A percentile compares a stretch with the other conserved stretches of the same genome.
Conservation (phyloP, 495 filamentous ascomycete genomes). For the Trichocladium uniseriatum region DNA sequence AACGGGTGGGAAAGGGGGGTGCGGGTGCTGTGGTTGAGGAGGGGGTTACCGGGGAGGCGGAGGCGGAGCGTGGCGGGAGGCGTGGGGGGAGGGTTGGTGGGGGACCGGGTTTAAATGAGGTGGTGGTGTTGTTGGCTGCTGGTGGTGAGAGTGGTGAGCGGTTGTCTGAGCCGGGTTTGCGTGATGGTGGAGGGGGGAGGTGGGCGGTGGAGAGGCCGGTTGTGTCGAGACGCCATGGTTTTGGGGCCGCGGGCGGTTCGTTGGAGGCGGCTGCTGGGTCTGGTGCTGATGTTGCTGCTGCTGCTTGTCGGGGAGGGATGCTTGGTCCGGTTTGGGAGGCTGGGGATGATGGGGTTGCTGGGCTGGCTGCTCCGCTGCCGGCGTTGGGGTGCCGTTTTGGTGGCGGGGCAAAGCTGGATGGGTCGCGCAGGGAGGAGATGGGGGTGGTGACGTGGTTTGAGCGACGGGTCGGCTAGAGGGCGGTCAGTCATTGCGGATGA, state of each 20-base stretch:
- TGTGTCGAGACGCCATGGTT: constrained; percentile 59
- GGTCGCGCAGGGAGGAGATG: constrained; percentile 71
- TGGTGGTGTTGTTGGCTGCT: constrained; percentile 11
- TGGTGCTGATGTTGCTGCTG: too few species aligned
- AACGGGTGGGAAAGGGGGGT: too few species aligned
- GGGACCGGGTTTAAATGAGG: too few species aligned
- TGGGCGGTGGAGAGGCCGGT: constrained; percentile 59
- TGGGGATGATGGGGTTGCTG: neutral
- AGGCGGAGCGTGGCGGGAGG: constrained; percentile 40
- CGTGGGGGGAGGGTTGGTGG: constrained; percentile 70
- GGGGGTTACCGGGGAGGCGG: constrained; percentile 31
- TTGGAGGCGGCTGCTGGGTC: too few species aligned
- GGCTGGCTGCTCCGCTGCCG: neutral
- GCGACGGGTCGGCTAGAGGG: constrained; percentile 28
- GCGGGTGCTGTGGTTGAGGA: neutral
- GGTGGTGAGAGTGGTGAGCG: constrained; percentile 19
- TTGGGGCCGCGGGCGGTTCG: constrained; percentile 44
- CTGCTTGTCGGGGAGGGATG: constrained; percentile 21
- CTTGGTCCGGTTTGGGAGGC: constrained; percentile 6
- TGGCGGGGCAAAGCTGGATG: constrained; percentile 73
- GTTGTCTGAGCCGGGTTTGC: constrained; percentile 40
- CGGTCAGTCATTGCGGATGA: too few species aligned
- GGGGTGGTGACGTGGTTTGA: constrained; percentile 50
- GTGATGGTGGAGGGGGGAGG: constrained; percentile 63
- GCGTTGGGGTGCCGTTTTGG: constrained; percentile 45